phyloP scores from a whole-genome alignment of 345 rosid genomes.

The Eucalyptus viminalis region DNA sequence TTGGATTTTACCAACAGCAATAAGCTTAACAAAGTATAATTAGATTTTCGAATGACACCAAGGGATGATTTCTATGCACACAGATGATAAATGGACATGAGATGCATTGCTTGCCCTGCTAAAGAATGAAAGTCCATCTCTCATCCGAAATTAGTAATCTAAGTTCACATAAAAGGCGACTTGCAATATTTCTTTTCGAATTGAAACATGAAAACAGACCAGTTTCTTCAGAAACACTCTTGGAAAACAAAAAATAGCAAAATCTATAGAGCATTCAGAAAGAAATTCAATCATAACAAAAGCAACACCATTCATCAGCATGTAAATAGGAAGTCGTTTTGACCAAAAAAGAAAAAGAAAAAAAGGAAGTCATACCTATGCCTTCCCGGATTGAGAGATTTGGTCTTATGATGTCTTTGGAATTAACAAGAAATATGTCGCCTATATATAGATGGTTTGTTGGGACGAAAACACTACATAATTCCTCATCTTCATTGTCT shows the following conservation, averaged over 20 bases:
- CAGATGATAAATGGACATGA: neutral
- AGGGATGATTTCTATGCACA: neutral
- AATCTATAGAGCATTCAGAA: neutral
- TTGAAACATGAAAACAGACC: neutral
- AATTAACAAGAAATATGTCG: constrained; percentile 51
- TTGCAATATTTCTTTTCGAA: neutral
- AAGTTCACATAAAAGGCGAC: neutral
- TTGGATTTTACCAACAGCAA: neutral
- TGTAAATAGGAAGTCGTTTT: neutral
- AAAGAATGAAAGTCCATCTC: neutral
- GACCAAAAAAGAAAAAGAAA: too few relatives aligned
- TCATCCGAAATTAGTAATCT: neutral
- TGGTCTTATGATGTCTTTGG: constrained; percentile 54
- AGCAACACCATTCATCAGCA: neutral
- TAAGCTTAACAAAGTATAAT: neutral
- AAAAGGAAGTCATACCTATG: constrained; percentile 21
- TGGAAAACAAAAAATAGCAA: neutral
- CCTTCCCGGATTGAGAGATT: constrained; percentile 64
- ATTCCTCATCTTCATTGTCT: constrained; percentile 58
- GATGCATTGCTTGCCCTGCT: neutral
- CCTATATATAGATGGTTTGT: constrained; percentile 63
- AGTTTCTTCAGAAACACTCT: neutral
- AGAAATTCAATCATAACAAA: neutral
- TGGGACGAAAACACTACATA: constrained; percentile 63
- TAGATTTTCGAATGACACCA: neutral